Base-by-base conservation (phyloP, 1,139 yeast species). In the Neolecta irregularis region DNA sequence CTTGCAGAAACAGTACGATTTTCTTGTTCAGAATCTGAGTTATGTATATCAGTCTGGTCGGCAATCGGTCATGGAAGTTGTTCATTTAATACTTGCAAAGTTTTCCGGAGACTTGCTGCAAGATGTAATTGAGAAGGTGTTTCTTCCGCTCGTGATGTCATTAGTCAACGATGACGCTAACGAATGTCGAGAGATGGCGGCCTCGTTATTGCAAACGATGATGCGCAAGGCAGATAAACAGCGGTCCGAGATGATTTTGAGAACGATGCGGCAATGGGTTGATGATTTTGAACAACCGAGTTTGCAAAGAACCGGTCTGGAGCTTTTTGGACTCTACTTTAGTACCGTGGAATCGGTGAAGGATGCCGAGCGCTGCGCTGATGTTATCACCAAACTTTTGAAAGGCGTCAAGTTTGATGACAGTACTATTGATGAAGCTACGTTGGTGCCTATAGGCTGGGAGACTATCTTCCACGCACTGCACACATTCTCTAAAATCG, bases 11-110 rank as follows among this genome's bases (percentile, higher is more conserved):
- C 93, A 80, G 48, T 74, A 85, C 56, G 73, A 75, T 44, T 74
- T 76, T 50, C 63, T 88, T 55, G 77, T 85, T n/a, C 72, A 71
- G 44, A 88, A 91, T 52, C 61, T 91, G 49, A 67, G 73, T 19
- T 91, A 91, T 52, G 88, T 93, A 9, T 74, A 93, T 4, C 76
- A 76, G 42, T 68, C 72, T 31, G 99, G 98, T 36, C 67, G 96
- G 38, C 75, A 77, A 48, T 80, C 95, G 1, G 93, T 81, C 2
- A 71, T 88, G 79, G 98, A 88, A 49, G 62, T 85, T 49, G 62
- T 88, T 33, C 77, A 76, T 48, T 61, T 72, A 45, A 65, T 88
- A 39, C 61, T 88, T 21, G 61, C 64, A 32, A 79, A 77, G 50
- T 68, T 88, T 4, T 72, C 76, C 7, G 60, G 64, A 5, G 76